Conservation (phyloP, 140 eudicot species). For the Senecio squalidus region DNA sequence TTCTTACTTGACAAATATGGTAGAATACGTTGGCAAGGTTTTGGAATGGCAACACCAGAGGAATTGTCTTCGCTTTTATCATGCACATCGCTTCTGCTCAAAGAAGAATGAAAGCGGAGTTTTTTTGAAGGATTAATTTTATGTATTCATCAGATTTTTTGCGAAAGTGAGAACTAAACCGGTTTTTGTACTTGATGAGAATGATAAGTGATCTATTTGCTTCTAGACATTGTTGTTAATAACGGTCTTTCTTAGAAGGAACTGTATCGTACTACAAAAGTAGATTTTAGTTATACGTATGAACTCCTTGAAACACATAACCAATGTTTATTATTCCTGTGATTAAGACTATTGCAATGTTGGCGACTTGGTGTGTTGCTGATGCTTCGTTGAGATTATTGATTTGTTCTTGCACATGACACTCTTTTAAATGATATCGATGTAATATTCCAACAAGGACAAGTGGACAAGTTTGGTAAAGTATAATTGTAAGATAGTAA, state of each 20-base stretch:
- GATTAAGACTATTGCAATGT: too few relatives aligned
- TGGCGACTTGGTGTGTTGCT: too few relatives aligned
- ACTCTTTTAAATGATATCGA: too few relatives aligned
- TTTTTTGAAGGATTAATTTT: not conserved
- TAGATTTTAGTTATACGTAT: too few relatives aligned
- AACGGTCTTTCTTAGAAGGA: slow-evolving; percentile 2
- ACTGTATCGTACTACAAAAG: not conserved
- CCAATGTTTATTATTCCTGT: too few relatives aligned
- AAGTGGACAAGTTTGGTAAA: too few relatives aligned
- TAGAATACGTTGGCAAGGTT: slow-evolving; percentile 95
- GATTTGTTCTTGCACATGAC: too few relatives aligned
- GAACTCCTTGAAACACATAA: not conserved
- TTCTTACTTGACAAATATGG: slow-evolving; percentile 86
- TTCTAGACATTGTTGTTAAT: slow-evolving; percentile 11
- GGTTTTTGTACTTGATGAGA: not conserved
- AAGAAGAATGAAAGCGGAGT: slow-evolving; percentile 36
- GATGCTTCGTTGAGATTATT: too few relatives aligned
- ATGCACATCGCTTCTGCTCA: slow-evolving; percentile 65
- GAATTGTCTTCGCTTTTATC: slow-evolving; percentile 70
- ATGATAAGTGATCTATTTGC: not conserved
- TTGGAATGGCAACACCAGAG: slow-evolving; percentile 68
- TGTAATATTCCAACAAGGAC: too few relatives aligned
- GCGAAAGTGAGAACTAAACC: not conserved
- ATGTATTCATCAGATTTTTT: not conserved
- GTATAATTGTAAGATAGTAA: too few relatives aligned